phyloP scores from a whole-genome alignment of 1,284 basidiomycete species.

The Boletus mariae region DNA sequence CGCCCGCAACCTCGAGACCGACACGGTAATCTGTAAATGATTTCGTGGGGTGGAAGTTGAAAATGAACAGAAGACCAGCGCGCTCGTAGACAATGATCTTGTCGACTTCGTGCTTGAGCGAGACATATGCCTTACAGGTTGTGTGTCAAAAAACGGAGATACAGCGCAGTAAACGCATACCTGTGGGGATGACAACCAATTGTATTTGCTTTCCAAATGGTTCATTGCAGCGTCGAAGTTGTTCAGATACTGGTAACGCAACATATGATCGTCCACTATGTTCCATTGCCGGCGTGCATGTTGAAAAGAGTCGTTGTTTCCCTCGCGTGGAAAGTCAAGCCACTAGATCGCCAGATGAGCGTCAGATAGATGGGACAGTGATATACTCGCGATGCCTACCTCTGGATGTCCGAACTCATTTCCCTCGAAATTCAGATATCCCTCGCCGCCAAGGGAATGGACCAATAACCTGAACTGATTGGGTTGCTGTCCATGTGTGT shows the following conservation, averaged over 20 bases:
- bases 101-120: constrained; percentile 89
- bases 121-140: constrained; percentile 71
- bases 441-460: constrained; percentile 92
- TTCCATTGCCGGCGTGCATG: constrained; percentile 97
- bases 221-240: constrained; percentile 97
- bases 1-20: constrained; percentile 83
- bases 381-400: constrained; percentile 39
- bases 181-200: constrained; percentile 85
- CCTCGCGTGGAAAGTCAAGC: constrained; percentile 97
- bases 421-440: constrained; percentile 97
- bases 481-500: background rate
- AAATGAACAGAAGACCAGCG: constrained; percentile 88
- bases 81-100: constrained; percentile 94
- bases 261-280: constrained; percentile 78
- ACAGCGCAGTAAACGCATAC: constrained; percentile 35
- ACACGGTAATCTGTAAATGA: constrained; percentile 94
- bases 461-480: constrained; percentile 67
- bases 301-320: constrained; percentile 93
- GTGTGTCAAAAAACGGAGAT: constrained; percentile 10
- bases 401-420: constrained; percentile 99
- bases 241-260: constrained; percentile 92
- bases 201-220: constrained; percentile 69
- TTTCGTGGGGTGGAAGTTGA: constrained; percentile 91
- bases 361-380: constrained; percentile 1
- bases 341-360: constrained; percentile 52